Evolutionary conservation across 2,329 filamentous ascomycete genomes (phyloP), one percentile per base, ranked within the genome.

Genomic region (Calonectria montana): DNA sequence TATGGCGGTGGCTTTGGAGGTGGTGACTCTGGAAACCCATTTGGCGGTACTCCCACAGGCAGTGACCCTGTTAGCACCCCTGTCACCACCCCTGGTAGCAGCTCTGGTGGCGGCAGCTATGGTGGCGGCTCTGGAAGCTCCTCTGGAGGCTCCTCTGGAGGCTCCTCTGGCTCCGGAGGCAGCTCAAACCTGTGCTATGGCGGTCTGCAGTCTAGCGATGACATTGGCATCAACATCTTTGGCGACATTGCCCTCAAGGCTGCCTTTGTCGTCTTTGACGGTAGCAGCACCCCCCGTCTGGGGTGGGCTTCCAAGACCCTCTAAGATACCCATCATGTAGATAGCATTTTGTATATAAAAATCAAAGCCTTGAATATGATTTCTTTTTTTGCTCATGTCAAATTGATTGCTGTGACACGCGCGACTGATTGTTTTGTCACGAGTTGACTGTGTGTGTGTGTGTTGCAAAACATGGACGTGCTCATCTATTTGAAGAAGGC

Each of bases 181-280:
- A 45, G 48, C 13, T 23, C 67, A 1, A 53, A 62, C 12, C 61
- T 18, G 16, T 94, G 93, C 84, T 94, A 92, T 74, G 92, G 92
- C 67, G 92, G 92, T 75, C 83, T 94, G n/a, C 93, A 94, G 83
- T 86, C 88, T 35, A 91, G 89, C 61, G 67, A 68, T 10, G 72
- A 72, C 13, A 65, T 77, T 8, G 70, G 63, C 8, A 85, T 87
- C 31, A 90, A 92, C 82, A 93, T 94, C 78, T 91, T 89, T 78
- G 90, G 90, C 21, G 89, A 90, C 72, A 87, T 91, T 75, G 88
- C 91, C 73, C 89, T 91, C 81, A 91, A 91, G 82, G 88, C 88
- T 25, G 88, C 90, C 74, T 90, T 90, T 76, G 88, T 91, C 25
- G 88, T 87, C 29, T 91, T 91, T 79, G 88, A 91, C 76, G 86